phyloP scores from a whole-genome alignment of 2,329 filamentous ascomycete genomes.

The Sclerotinia minor region DNA sequence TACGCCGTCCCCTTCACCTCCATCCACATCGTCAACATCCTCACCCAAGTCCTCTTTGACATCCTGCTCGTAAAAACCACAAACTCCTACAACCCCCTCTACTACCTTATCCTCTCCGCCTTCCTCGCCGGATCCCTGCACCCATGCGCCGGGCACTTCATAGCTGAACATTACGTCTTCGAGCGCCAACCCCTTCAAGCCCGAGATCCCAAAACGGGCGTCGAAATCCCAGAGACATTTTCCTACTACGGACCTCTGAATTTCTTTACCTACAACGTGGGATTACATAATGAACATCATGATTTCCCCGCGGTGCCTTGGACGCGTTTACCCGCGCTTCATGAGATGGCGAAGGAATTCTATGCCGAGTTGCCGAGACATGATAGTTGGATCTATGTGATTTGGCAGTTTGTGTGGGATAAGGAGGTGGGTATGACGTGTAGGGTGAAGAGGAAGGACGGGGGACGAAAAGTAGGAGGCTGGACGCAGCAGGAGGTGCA shows the following conservation, averaged over 20 bases:
- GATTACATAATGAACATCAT: slow-evolving; percentile 97
- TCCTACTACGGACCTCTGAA: slow-evolving; percentile 96
- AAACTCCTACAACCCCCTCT: slow-evolving; percentile 61
- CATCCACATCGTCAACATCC: slow-evolving; percentile 81
- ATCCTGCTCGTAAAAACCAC: slow-evolving; percentile 61
- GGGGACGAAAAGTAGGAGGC: slow-evolving; percentile 61
- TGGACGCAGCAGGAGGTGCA: slow-evolving; percentile 73
- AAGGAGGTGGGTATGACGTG: slow-evolving; percentile 86
- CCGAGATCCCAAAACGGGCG: slow-evolving; percentile 55
- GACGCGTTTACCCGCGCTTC: slow-evolving; percentile 78
- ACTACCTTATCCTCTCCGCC: slow-evolving; percentile 83
- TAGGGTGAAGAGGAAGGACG: slow-evolving; percentile 87
- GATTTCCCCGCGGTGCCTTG: slow-evolving; percentile 97
- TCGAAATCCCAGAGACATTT: slow-evolving; percentile 84
- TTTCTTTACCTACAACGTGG: slow-evolving; percentile 93
- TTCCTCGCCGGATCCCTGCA: slow-evolving; percentile 94
- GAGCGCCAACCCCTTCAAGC: slow-evolving; percentile 56
- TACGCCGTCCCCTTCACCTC: slow-evolving; percentile 85
- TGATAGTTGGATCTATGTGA: slow-evolving; percentile 86
- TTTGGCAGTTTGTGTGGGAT: slow-evolving; percentile 95
- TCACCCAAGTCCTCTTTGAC: slow-evolving; percentile 77
- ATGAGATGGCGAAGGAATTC: slow-evolving; percentile 83
- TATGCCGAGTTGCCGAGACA: slow-evolving; percentile 86
- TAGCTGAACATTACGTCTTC: slow-evolving; percentile 94
- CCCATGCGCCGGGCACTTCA: slow-evolving; percentile 95